Evolutionary conservation across 1,284 basidiomycete genomes (phyloP).

Genomic region (Wolfiporia cocos): DNA sequence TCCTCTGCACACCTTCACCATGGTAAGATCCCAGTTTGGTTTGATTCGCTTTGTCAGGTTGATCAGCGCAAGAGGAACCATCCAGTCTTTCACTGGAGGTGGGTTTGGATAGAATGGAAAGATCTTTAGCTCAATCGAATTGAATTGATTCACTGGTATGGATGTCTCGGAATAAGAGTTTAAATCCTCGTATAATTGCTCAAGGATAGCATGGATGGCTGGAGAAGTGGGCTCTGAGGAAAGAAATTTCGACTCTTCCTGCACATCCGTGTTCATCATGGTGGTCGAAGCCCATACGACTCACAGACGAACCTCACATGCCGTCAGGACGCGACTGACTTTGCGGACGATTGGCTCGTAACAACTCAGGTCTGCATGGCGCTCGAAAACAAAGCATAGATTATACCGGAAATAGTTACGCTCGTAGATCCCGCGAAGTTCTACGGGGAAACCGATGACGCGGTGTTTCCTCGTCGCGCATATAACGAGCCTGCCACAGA

Average conservation of each 20-base stretch:
- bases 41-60: conserved; percentile 78
- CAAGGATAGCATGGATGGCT: conserved; percentile 82
- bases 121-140: conserved; percentile 91
- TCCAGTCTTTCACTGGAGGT: conserved; percentile 86
- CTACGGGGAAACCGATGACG: conserved; percentile 86
- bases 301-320: conserved; percentile 72
- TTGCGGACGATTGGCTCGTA: conserved; percentile 97
- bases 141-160: conserved; percentile 84
- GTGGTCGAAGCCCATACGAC: not conserved
- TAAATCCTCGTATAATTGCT: conserved; percentile 95
- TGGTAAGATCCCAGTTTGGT: conserved; percentile 95
- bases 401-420: conserved; percentile 94
- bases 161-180: conserved; percentile 96
- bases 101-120: conserved; percentile 98
- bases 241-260: conserved; percentile 90
- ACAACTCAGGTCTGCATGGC: conserved; percentile 82
- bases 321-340: conserved; percentile 81
- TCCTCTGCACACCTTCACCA: conserved; percentile 60
- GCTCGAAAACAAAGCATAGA: conserved; percentile 94
- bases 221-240: conserved; percentile 69
- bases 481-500: conserved; percentile 87
- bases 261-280: conserved; percentile 1
- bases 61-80: conserved; percentile 89
- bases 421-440: conserved; percentile 67
- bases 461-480: conserved; percentile 70